phyloP scores from a whole-genome alignment of 179 eudicot genomes.

The Sideroxylon spinosum region DNA sequence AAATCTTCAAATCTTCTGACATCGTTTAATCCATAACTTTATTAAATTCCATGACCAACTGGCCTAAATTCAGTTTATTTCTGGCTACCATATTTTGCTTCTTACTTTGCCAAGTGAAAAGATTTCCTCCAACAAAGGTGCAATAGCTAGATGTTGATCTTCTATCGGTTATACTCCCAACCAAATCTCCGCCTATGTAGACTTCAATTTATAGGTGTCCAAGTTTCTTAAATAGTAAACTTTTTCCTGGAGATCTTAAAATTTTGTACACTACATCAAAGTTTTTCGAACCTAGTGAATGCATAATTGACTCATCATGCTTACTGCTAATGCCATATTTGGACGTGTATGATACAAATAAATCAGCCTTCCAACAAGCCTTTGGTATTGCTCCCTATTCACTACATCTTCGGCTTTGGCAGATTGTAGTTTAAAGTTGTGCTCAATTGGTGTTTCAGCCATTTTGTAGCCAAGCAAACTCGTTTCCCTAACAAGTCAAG shows the following conservation, averaged over 20 bases:
- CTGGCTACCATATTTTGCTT: too few species aligned
- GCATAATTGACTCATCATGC: background rate
- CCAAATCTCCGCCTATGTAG: background rate
- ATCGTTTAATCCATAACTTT: too few species aligned
- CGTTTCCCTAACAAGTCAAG: background rate
- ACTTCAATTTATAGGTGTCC: background rate
- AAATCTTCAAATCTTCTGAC: too few species aligned
- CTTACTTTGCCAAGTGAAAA: too few species aligned
- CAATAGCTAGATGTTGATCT: too few species aligned
- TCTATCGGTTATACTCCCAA: too few species aligned
- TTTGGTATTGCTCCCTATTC: background rate
- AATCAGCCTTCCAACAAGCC: background rate
- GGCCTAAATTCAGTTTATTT: too few species aligned
- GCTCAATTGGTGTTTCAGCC: background rate
- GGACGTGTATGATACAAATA: background rate
- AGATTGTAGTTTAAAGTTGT: background rate
- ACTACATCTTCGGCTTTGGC: background rate
- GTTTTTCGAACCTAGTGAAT: background rate
- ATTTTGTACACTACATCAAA: background rate
- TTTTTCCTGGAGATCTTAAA: background rate
- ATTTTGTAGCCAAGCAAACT: too few species aligned
- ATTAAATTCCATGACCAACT: too few species aligned
- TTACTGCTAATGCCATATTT: background rate
- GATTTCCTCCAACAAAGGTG: too few species aligned
- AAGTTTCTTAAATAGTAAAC: background rate